phyloP scores from a whole-genome alignment of 768 basidiomycete genomes.

The Collybiopsis luxurians region DNA sequence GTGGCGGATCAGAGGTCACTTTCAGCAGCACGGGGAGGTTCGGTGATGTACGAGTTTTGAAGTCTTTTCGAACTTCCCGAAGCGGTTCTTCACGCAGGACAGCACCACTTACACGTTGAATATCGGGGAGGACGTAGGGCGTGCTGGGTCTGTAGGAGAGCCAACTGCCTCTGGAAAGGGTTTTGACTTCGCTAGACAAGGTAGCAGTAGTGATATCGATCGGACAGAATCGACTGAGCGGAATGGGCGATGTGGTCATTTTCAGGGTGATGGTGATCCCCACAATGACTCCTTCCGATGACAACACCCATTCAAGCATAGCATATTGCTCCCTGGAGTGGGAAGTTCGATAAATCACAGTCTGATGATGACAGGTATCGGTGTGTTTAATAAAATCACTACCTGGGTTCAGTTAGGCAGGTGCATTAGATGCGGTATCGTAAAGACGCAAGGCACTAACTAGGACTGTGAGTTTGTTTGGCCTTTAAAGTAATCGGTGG shows the following conservation, averaged over 20 bases:
- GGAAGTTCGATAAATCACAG: constrained; percentile 33
- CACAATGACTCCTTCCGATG: constrained; percentile 32
- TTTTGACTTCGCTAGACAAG: constrained; percentile 31
- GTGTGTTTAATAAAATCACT: too few relatives aligned
- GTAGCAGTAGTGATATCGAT: constrained; percentile 34
- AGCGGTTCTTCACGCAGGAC: constrained; percentile 27
- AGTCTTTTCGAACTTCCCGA: constrained; percentile 32
- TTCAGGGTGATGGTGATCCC: constrained; percentile 35
- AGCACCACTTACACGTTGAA: constrained; percentile 29
- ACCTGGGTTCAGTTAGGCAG: too few relatives aligned
- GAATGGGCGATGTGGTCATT: constrained; percentile 29
- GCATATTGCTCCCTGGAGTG: constrained; percentile 30
- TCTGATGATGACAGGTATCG: too few relatives aligned
- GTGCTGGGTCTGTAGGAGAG: constrained; percentile 29
- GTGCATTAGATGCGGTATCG: too few relatives aligned
- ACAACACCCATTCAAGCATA: constrained; percentile 38
- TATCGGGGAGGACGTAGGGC: constrained; percentile 31
- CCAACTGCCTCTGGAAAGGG: constrained; percentile 34
- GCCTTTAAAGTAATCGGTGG: too few relatives aligned
- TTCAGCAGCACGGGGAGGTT: constrained; percentile 31
- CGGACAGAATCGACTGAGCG: constrained; percentile 35
- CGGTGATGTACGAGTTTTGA: constrained; percentile 32
- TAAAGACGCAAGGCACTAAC: too few relatives aligned
- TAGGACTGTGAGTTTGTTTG: too few relatives aligned
- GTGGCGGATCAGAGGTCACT: constrained; percentile 31